phyloP scores from a whole-genome alignment of 164 flowering plant genomes.

The Umbellularia californica region DNA sequence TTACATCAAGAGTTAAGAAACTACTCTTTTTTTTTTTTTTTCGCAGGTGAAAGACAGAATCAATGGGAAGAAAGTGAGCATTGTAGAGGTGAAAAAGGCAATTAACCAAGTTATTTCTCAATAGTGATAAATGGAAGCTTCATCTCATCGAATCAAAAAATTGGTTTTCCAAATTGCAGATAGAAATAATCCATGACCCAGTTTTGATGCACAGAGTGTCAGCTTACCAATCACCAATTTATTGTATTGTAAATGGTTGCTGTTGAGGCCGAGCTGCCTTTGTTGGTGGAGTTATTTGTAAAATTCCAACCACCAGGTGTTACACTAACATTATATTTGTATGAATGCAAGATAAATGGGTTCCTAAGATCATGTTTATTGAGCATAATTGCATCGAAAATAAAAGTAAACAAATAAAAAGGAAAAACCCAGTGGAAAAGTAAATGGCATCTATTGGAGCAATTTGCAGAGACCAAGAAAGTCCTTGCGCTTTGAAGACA shows the following conservation, averaged over 20 bases:
- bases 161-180: background rate
- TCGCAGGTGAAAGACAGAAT: conserved; percentile 66
- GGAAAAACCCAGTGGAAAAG: no score
- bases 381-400: no score
- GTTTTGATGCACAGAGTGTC: background rate
- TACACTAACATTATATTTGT: background rate
- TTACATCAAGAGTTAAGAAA: background rate
- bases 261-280: background rate
- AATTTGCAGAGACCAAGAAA: no score
- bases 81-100: conserved; percentile 74
- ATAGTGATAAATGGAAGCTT: background rate
- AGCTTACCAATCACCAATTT: background rate
- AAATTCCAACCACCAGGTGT: background rate
- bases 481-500: no score
- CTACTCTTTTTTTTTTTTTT: background rate
- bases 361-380: background rate
- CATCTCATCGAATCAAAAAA: background rate
- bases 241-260: background rate
- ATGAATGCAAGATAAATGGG: background rate
- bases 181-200: background rate
- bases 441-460: no score
- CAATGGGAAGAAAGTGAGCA: conserved; percentile 67
- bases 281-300: background rate
- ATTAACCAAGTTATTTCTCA: conserved; percentile 55
- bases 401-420: no score